Evolutionary conservation across 176 grass and related monocot species (phyloP), one percentile per base, ranked within the genome.

Genomic region (Carex myosuroides): DNA sequence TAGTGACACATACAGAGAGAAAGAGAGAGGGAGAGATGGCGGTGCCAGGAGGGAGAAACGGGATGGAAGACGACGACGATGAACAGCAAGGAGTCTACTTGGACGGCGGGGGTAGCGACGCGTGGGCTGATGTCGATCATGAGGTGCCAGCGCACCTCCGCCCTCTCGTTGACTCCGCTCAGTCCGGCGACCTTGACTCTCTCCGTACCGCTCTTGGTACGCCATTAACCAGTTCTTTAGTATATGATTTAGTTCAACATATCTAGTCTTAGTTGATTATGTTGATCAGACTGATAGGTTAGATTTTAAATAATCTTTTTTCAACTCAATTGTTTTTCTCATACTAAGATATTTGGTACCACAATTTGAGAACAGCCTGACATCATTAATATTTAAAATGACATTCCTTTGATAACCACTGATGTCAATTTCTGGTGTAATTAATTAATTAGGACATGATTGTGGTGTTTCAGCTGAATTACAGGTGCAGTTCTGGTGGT

Each of bases 81-180:
- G 81, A 74, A 2, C 84, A 87, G 18, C 85, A 87, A 16, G 26
- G 62, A 10, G 85, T 80, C 5, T 26, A 81, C 57, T 8, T 84
- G 81, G 55, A 84, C 39, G 88, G 79, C 3, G 81, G 13, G n/a
- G 91, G 87, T 11, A 91, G 88, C 26, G 91, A 91, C 26, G 88
- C 63, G 7, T 87, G 85, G 81, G 81, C 29, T 67, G 85, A 90
- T 6, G n/a, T 84, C 16, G 92, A 98, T 4, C 72, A 52, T 58
- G 90, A 85, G 5, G 76, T 92, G 55, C 92, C 95, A 30, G 72
- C 85, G 69, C 88, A 98, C 65, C 96, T 98, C 88, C 90, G 88
- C 42, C 79, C 89, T 16, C 93, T 98, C 85, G 83, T 89, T 74
- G 90, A 85, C 76, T 91, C 93, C 83, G 91, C 92, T 50, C 91